phyloP scores from a whole-genome alignment of 2,329 filamentous ascomycete genomes.

The Cytospora chrysosperma region DNA sequence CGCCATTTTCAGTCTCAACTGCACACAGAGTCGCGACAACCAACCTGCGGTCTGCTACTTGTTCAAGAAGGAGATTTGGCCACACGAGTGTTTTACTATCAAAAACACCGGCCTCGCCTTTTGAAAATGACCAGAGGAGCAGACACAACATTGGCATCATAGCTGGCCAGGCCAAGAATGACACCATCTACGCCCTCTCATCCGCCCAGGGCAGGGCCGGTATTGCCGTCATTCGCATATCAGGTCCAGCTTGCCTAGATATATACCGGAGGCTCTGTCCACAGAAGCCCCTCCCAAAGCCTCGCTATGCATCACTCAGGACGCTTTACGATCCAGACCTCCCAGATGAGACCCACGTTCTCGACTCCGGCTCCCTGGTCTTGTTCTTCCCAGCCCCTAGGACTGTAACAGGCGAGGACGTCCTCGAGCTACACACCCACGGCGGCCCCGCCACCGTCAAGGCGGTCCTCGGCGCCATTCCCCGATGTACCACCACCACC shows the following conservation, averaged over 20 bases:
- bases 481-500: slow-evolving; percentile 33
- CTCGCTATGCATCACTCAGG: slow-evolving; percentile 67
- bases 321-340: slow-evolving; percentile 61
- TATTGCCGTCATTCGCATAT: slow-evolving; percentile 86
- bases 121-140: neutral
- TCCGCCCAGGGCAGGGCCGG: slow-evolving; percentile 83
- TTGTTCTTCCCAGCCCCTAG: slow-evolving; percentile 79
- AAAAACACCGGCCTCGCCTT: neutral
- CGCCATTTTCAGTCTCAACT: neutral
- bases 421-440: slow-evolving; percentile 93
- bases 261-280: slow-evolving; percentile 57
- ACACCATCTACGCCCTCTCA: slow-evolving; percentile 90
- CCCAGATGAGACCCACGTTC: slow-evolving; percentile 48
- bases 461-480: slow-evolving; percentile 77
- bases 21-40: neutral
- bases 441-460: slow-evolving; percentile 87
- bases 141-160: slow-evolving; percentile 8
- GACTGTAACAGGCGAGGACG: slow-evolving; percentile 88
- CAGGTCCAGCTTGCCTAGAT: slow-evolving; percentile 71
- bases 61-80: neutral
- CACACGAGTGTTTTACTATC: neutral
- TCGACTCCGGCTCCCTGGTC: slow-evolving; percentile 76
- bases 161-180: slow-evolving; percentile 31
- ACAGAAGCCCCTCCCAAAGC: slow-evolving; percentile 41
- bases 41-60: neutral